phyloP scores from a whole-genome alignment of 441 rosid species.

The Adansonia madagascariensis region DNA sequence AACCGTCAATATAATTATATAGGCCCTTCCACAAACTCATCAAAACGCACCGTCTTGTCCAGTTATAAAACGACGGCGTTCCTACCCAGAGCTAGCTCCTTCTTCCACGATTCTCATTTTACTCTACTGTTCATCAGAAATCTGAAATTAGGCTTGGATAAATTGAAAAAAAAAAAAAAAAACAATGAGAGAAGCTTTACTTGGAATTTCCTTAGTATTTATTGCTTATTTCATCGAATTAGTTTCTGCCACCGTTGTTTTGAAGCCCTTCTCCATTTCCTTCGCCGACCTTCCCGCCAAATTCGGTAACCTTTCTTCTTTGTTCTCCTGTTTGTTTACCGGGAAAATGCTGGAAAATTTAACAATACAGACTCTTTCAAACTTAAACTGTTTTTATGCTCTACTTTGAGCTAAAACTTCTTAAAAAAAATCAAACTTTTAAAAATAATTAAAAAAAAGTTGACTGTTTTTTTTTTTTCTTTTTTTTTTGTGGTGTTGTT shows the following conservation, averaged over 20 bases:
- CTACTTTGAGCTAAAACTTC: not conserved
- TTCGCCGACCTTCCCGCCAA: slow-evolving; percentile 79
- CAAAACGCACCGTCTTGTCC: slow-evolving; percentile 7
- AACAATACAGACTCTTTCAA: not conserved
- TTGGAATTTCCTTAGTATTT: slow-evolving; percentile 10
- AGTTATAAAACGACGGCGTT: not conserved
- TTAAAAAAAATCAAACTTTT: not conserved
- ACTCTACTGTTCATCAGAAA: slow-evolving; percentile 4
- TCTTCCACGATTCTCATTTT: not conserved
- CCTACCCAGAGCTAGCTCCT: not conserved
- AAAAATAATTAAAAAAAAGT: not conserved
- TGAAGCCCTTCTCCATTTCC: slow-evolving; percentile 53
- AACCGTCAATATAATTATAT: not conserved
- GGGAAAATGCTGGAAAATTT: slow-evolving; percentile 21
- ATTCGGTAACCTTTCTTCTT: slow-evolving; percentile 51
- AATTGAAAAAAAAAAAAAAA: not conserved
- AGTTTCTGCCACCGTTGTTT: slow-evolving; percentile 50
- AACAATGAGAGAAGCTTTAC: slow-evolving; percentile 21
- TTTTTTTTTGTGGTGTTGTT: not conserved
- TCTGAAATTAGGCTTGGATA: not conserved
- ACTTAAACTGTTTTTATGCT: not conserved
- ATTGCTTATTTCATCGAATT: slow-evolving; percentile 21
- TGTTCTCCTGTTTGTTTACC: slow-evolving; percentile 25
- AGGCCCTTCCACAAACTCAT: not conserved
- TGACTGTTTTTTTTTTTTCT: not conserved